A percentile compares a stretch with the other conserved stretches of the same genome.
These are phyloP conservation scores for Penicillium ucsense DNA, from an alignment of 495 filamentous ascomycete genomes.

Conservation along the genomic window DNA sequence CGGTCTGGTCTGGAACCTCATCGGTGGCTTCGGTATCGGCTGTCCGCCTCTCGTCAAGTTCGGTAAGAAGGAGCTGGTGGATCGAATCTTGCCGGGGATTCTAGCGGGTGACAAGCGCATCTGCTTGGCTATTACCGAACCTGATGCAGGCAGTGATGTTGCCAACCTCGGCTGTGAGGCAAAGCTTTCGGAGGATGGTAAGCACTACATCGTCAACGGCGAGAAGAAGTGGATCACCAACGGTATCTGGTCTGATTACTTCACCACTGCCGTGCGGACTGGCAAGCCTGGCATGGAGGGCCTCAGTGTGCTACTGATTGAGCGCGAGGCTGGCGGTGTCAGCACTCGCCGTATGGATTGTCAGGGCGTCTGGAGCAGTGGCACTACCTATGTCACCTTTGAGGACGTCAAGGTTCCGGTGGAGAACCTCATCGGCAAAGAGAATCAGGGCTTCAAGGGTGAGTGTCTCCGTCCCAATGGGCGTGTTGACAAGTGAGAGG, in stretches of 20 bases:
- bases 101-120: constrained; percentile 90
- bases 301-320: constrained; percentile 80
- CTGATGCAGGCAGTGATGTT: constrained; percentile 78
- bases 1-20: constrained; percentile 95
- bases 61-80: constrained; percentile 80
- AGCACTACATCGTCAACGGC: constrained; percentile 98
- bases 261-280: constrained; percentile 92
- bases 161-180: constrained; percentile 93
- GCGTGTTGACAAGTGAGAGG: not conserved
- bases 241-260: constrained; percentile 93
- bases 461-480: constrained; percentile 20
- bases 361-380: constrained; percentile 90
- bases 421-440: constrained; percentile 93
- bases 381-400: constrained; percentile 94
- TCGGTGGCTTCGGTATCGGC: constrained; percentile 92
- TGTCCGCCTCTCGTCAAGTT: constrained; percentile 86
- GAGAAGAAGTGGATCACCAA: constrained; percentile 99
- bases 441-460: constrained; percentile 91
- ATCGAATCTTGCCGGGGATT: constrained; percentile 74
- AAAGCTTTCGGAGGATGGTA: constrained; percentile 84
- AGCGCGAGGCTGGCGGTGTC: constrained; percentile 70
- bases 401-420: constrained; percentile 98
- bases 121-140: constrained; percentile 79
- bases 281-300: constrained; percentile 82
- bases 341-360: constrained; percentile 94